Evolutionary conservation across 192 early-diverging fungal species (phyloP).

Genomic region (Coemansia reversa): DNA sequence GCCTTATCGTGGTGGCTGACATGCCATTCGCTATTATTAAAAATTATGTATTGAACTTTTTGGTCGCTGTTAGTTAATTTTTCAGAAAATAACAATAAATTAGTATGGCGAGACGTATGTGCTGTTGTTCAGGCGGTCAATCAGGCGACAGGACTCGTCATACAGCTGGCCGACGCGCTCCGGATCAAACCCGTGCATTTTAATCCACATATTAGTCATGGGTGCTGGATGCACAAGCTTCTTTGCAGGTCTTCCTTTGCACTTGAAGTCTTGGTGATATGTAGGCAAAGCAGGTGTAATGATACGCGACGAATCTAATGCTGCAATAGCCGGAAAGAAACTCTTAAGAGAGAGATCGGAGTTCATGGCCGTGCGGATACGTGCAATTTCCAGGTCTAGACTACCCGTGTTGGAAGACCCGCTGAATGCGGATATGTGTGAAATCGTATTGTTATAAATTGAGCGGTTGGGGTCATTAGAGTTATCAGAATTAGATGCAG

Average conservation of each 20-base stretch:
- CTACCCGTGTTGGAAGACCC: conserved; percentile 30
- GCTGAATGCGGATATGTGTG: conserved; percentile 21
- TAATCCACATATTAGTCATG: conserved; percentile 35
- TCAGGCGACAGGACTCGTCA: conserved; percentile 28
- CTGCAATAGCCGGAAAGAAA: conserved; percentile 27
- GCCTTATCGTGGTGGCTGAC: background rate
- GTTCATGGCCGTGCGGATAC: conserved; percentile 28
- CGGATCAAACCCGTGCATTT: conserved; percentile 47
- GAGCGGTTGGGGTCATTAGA: background rate
- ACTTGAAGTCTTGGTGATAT: background rate
- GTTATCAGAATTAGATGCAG: conserved; percentile 5
- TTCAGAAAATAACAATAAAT: background rate
- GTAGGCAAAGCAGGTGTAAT: background rate
- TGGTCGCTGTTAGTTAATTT: background rate
- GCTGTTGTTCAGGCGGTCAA: conserved; percentile 50
- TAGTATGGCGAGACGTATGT: conserved; percentile 50
- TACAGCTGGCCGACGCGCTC: conserved; percentile 30
- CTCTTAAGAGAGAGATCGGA: conserved; percentile 15
- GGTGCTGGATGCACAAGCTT: conserved; percentile 31
- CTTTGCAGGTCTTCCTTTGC: conserved; percentile 5
- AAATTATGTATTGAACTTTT: background rate
- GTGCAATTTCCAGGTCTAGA: conserved; percentile 26
- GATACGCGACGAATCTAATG: conserved; percentile 6
- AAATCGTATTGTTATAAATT: background rate
- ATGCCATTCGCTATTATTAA: background rate